Percentiles rank a stretch among this genome's conserved stretches.
Conservation (phyloP, 177 flowering plant species). For the Vitis hybrid region DNA sequence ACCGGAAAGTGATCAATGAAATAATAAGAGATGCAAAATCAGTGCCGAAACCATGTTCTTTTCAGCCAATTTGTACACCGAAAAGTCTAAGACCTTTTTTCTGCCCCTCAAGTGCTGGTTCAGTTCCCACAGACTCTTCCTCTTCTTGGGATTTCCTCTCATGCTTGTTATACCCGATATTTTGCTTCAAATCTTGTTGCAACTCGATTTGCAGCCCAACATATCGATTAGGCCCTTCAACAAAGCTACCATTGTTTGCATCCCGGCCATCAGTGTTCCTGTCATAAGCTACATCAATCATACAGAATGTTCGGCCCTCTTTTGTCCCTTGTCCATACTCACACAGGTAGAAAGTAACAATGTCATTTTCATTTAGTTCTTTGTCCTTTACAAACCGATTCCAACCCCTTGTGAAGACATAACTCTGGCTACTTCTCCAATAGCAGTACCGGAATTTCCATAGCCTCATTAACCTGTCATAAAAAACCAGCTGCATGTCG, state of each 20-base stretch:
- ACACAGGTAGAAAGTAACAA: conserved; percentile 38
- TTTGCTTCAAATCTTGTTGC: not conserved
- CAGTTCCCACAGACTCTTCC: not conserved
- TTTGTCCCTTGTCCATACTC: conserved; percentile 12
- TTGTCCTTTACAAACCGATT: conserved; percentile 64
- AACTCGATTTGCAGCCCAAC: not conserved
- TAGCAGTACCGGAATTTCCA: conserved; percentile 74
- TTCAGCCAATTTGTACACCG: conserved; percentile 1
- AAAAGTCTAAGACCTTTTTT: not conserved
- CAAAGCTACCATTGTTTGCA: conserved; percentile 5
- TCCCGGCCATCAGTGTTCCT: not conserved
- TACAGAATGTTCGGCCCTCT: conserved; percentile 16
- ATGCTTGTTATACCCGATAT: not conserved
- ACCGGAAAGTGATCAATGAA: no score
- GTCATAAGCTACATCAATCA: conserved; percentile 35
- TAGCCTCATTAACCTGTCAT: conserved; percentile 36
- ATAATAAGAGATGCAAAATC: not conserved
- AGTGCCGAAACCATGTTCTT: not conserved
- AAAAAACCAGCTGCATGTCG: conserved; percentile 39
- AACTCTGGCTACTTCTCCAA: conserved; percentile 76
- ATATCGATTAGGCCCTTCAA: not conserved
- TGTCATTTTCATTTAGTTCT: conserved; percentile 43
- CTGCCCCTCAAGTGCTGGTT: not conserved
- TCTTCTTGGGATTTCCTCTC: not conserved
- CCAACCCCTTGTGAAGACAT: conserved; percentile 71